Evolutionary conservation across 1,139 yeast species (phyloP).

Genomic region (Yamadazyma diddensiae): DNA sequence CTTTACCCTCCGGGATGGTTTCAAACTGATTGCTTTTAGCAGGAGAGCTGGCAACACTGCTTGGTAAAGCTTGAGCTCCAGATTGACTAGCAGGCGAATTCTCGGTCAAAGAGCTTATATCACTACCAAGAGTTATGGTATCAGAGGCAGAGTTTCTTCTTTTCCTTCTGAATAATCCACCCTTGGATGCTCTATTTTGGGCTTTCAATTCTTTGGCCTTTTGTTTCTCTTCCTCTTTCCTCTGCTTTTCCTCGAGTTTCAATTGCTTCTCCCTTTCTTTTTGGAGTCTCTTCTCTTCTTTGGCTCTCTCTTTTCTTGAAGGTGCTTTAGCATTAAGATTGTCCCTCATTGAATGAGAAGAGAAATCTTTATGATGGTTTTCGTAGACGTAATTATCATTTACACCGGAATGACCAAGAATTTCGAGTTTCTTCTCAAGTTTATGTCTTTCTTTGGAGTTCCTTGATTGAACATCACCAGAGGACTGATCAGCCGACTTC

Average conservation of each 20-base stretch:
- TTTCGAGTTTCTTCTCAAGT: constrained; percentile 16
- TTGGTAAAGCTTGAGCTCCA: background rate
- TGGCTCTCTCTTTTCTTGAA: constrained; percentile 30
- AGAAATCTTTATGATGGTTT: constrained; percentile 39
- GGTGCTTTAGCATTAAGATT: constrained; percentile 12
- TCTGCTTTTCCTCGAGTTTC: constrained; percentile 16
- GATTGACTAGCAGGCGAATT: no score
- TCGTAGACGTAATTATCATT: constrained; percentile 30
- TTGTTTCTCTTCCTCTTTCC: constrained; percentile 11
- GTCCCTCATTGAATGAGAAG: constrained; percentile 36
- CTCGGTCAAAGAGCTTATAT: constrained; percentile 3
- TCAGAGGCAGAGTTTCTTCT: constrained; percentile 8
- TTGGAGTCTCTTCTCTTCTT: constrained; percentile 28
- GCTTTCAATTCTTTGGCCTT: constrained; percentile 14
- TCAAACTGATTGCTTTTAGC: constrained; percentile 1
- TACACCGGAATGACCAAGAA: constrained; percentile 24
- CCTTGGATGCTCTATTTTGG: constrained; percentile 7
- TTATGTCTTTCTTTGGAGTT: constrained; percentile 11
- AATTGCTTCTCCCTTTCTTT: constrained; percentile 17
- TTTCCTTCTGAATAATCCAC: constrained; percentile 14
- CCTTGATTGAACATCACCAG: constrained; percentile 1
- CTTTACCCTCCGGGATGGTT: constrained; percentile 5
- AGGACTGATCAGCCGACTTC: background rate
- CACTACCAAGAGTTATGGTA: constrained; percentile 10
- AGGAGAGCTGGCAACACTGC: constrained; percentile 5